Conservation (phyloP, 2,329 filamentous ascomycete species). For the Penicillium palitans region DNA sequence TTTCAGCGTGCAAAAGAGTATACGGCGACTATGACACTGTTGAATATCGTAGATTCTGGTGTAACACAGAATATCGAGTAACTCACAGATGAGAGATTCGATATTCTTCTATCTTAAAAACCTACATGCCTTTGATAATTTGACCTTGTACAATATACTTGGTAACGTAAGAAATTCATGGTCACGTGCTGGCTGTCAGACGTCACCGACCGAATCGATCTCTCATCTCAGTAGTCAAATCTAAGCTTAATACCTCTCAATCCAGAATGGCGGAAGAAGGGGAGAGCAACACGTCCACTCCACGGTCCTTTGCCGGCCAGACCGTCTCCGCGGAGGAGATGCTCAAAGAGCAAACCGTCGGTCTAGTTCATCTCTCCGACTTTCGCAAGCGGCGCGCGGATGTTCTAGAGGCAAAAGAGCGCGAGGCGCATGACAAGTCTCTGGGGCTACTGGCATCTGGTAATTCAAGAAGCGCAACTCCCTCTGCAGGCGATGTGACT, state of each 20-base stretch:
- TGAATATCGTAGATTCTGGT: neutral
- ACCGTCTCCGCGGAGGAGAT: slow-evolving; percentile 76
- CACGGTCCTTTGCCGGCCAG: slow-evolving; percentile 67
- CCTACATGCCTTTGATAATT: neutral
- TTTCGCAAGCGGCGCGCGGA: slow-evolving; percentile 95
- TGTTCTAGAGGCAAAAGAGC: slow-evolving; percentile 86
- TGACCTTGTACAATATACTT: neutral
- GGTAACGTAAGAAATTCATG: neutral
- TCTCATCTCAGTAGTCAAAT: neutral
- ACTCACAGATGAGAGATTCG: neutral
- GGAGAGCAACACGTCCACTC: slow-evolving; percentile 46
- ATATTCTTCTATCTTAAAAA: no score
- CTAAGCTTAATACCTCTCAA: slow-evolving; percentile 6
- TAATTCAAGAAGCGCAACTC: slow-evolving; percentile 54
- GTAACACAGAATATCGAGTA: neutral
- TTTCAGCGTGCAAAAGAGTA: neutral
- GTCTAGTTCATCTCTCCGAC: slow-evolving; percentile 86
- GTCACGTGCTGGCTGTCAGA: slow-evolving; percentile 18
- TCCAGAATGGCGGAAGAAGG: slow-evolving; percentile 34
- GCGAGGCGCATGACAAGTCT: slow-evolving; percentile 69
- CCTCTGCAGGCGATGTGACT: slow-evolving; percentile 46
- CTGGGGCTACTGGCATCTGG: slow-evolving; percentile 45
- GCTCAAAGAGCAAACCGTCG: slow-evolving; percentile 82
- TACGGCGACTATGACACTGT: neutral
- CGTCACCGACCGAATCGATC: slow-evolving; percentile 13